These are phyloP conservation scores for Podila epicladia DNA, from an alignment of 192 early-diverging fungal species.

Conservation along the genomic window DNA sequence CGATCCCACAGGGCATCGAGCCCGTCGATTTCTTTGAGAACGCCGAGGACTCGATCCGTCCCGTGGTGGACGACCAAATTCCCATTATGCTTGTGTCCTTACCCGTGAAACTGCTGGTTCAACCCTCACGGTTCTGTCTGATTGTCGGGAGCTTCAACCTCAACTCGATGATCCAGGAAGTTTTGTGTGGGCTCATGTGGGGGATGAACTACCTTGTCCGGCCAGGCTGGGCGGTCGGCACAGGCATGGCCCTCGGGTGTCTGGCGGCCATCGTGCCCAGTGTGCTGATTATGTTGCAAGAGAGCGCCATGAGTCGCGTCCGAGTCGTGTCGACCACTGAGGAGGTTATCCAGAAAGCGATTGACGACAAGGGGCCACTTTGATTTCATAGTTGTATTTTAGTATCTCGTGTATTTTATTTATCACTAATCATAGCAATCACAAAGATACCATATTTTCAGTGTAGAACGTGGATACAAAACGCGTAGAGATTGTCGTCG, in stretches of 20 bases:
- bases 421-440: too few species aligned
- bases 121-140: constrained; percentile 15
- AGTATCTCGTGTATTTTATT: too few species aligned
- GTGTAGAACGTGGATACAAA: too few species aligned
- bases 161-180: constrained; percentile 43
- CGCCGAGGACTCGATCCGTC: not conserved
- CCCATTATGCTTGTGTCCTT: constrained; percentile 8
- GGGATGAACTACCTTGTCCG: constrained; percentile 49
- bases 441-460: too few species aligned
- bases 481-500: too few species aligned
- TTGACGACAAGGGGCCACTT: constrained; percentile 19
- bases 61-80: not conserved
- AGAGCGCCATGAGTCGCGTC: constrained; percentile 16
- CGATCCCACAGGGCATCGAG: constrained; percentile 39
- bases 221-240: constrained; percentile 36
- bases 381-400: too few species aligned
- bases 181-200: constrained; percentile 51
- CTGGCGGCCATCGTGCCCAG: constrained; percentile 44
- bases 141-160: constrained; percentile 46
- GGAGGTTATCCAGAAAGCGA: constrained; percentile 33
- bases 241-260: constrained; percentile 46
- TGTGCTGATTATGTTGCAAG: constrained; percentile 46
- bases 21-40: constrained; percentile 37
- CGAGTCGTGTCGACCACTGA: constrained; percentile 30
- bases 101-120: constrained; percentile 10